A percentile compares a stretch with the other conserved stretches of the same genome.
These are phyloP conservation scores for Vinca minor DNA, from an alignment of 257 asterid genomes.

Conservation along the genomic window DNA sequence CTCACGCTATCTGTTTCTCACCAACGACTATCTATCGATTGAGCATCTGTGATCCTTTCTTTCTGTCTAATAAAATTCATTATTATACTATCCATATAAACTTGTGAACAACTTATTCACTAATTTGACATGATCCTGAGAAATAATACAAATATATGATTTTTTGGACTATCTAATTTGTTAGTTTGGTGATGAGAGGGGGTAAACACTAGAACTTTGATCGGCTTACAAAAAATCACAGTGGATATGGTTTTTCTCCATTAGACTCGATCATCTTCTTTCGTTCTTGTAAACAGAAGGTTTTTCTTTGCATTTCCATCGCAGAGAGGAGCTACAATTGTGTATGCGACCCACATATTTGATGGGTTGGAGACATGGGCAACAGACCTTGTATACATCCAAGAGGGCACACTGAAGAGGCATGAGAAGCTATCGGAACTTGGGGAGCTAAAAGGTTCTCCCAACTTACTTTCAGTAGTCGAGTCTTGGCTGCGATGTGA, in stretches of 20 bases:
- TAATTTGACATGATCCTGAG: background rate
- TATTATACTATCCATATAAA: too few species aligned
- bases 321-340: conserved; percentile 92
- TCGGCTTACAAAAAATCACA: background rate
- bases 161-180: background rate
- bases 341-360: conserved; percentile 88
- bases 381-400: conserved; percentile 74
- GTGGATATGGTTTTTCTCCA: background rate
- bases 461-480: conserved; percentile 76
- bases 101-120: background rate
- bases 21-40: background rate
- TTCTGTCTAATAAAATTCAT: too few species aligned
- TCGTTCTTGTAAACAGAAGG: too few species aligned
- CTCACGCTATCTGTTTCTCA: conserved; percentile 1
- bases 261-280: too few species aligned
- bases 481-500: conserved; percentile 84
- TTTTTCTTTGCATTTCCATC: conserved; percentile 16
- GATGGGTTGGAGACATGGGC: conserved; percentile 98
- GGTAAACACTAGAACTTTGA: background rate
- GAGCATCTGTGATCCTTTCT: background rate
- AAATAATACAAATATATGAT: background rate
- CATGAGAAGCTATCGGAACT: conserved; percentile 61
- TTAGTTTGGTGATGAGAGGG: background rate
- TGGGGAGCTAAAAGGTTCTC: conserved; percentile 44
- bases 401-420: conserved; percentile 72